These are phyloP conservation scores for Fraxinus dipetala DNA, from an alignment of 305 asterid genomes.

Conservation along the genomic window DNA sequence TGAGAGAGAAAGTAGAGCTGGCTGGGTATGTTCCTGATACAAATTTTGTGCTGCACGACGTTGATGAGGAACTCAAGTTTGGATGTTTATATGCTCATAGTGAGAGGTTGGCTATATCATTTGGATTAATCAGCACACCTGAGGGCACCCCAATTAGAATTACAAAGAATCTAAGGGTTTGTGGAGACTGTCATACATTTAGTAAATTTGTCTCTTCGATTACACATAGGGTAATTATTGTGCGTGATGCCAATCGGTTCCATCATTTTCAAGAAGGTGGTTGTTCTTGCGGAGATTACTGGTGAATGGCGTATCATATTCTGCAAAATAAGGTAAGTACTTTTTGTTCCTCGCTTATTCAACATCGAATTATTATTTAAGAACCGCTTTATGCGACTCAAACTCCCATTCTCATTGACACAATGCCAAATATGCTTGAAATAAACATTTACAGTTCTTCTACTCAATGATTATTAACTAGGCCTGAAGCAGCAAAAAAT, in stretches of 20 bases:
- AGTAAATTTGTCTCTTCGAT: constrained; percentile 41
- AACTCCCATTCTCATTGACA: neutral
- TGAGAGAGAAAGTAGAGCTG: constrained; percentile 34
- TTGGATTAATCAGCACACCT: constrained; percentile 41
- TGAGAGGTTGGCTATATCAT: constrained; percentile 56
- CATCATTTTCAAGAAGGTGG: constrained; percentile 55
- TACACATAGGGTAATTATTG: constrained; percentile 36
- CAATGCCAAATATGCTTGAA: neutral
- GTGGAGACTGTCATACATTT: constrained; percentile 55
- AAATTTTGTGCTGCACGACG: constrained; percentile 48
- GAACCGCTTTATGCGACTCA: constrained; percentile 7
- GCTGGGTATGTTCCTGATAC: constrained; percentile 59
- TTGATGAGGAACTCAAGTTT: constrained; percentile 50
- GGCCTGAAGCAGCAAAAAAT: neutral
- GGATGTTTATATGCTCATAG: constrained; percentile 42
- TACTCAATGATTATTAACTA: neutral
- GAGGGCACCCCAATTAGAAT: constrained; percentile 42
- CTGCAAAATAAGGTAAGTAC: neutral
- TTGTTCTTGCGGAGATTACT: constrained; percentile 63
- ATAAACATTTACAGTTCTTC: neutral
- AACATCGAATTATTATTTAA: neutral
- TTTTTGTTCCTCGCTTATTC: neutral
- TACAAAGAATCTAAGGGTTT: constrained; percentile 55
- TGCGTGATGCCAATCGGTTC: constrained; percentile 55
- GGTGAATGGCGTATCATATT: constrained; percentile 30